Percentiles rank a stretch among this genome's conserved stretches.
Conservation (phyloP, 192 early-diverging fungal genomes). For the Cladochytrium replicatum region DNA sequence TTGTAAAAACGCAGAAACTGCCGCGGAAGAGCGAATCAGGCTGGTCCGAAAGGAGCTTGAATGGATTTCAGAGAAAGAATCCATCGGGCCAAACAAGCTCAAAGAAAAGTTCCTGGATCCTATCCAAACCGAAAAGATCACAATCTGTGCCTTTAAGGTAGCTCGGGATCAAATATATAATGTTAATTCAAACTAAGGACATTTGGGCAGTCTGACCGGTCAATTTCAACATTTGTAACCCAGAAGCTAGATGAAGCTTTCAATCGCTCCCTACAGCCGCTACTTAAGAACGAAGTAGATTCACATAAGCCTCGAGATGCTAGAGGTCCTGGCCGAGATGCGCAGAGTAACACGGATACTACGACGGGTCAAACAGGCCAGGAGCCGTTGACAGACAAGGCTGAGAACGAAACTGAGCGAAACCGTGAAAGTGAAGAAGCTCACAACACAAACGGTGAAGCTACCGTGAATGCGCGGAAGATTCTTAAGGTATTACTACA, state of each 20-base stretch:
- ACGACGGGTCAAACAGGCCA: background rate
- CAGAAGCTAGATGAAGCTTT: slow-evolving; percentile 26
- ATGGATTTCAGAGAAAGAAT: slow-evolving; percentile 48
- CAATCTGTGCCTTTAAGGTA: slow-evolving; percentile 32
- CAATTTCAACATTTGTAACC: slow-evolving; percentile 45
- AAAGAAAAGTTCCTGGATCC: slow-evolving; percentile 43
- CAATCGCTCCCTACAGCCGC: slow-evolving; percentile 18
- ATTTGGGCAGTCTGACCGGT: background rate
- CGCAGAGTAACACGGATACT: background rate
- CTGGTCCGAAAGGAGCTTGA: slow-evolving; percentile 41
- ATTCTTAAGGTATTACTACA: background rate
- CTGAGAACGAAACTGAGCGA: background rate
- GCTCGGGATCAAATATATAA: background rate
- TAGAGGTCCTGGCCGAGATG: slow-evolving; percentile 1
- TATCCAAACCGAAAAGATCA: slow-evolving; percentile 37
- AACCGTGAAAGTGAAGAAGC: background rate
- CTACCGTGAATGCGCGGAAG: background rate
- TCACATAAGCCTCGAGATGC: background rate
- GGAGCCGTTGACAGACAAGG: too few species aligned
- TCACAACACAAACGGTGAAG: slow-evolving; percentile 3
- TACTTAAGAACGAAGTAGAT: slow-evolving; percentile 12
- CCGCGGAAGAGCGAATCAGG: slow-evolving; percentile 30
- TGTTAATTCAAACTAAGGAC: background rate
- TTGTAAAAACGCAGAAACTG: slow-evolving; percentile 11
- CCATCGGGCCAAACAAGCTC: slow-evolving; percentile 41